Evolutionary conservation across 805 yeast genomes (phyloP), one percentile per base, ranked within the genome.

Genomic region (Starmerella gropengiesseri): DNA sequence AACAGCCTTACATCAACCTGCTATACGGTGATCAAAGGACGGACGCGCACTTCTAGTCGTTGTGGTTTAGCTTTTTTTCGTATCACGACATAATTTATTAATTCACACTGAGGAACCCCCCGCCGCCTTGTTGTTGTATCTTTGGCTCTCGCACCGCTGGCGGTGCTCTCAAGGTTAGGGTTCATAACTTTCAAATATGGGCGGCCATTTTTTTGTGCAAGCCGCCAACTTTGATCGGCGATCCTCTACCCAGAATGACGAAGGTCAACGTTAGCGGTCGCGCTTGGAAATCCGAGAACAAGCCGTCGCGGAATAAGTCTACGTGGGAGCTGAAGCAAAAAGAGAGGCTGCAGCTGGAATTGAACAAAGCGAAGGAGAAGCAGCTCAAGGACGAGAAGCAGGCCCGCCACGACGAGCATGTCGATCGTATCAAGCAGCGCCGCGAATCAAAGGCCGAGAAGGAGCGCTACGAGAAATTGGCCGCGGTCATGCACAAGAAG

Each of bases 401-500:
- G 51, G 68, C 69, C 14, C 75, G 65, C 44, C 75, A 70, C 55
- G 67, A 71, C 50, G 70, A 64, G 20, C 70, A 71, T 38, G 52
- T 55, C 34, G 43, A 50, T 12, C 43, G 49, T 14, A 50, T 60
- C 46, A 83, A 78, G 66, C 83, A 79, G 52, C 78, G 82, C 62
- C 73, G 81, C 57, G 86, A 78, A 54, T 74, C 75, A 60, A 81
- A 80, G 68, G 95, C 73, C 45, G 98, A 89, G 62, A 76, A 75
- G 62, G 96, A 89, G 60, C 74, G 98, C 55, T 83, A 78, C 58
- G 94, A 81, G 56, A 69, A 69, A 57, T 60, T 89, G 59, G 91
- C 94, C 11, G 71, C 74, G 44, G 84, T 81, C 63, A 83, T 89
- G 94, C 89, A 85, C 59, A 81, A 81, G 32, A 87, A 86, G 77